Evolutionary conservation across 1,284 basidiomycete genomes (phyloP).

Genomic region (Lentinus polychrous): DNA sequence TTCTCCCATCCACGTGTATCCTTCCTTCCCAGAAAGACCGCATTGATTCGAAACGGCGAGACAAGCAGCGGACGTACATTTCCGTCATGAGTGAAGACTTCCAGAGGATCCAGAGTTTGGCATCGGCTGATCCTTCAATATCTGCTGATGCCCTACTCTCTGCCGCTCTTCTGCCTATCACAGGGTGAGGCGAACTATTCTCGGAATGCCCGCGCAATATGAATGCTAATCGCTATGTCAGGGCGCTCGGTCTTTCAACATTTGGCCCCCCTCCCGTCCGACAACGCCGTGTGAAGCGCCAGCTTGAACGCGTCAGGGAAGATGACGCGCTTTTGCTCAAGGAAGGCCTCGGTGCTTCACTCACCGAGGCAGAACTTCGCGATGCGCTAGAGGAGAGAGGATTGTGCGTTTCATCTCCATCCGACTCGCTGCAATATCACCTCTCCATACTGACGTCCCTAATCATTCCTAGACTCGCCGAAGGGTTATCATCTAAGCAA

Average conservation of each 20-base stretch:
- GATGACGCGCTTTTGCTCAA: slow-evolving; percentile 55
- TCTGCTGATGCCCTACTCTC: slow-evolving; percentile 17
- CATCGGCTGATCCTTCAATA: slow-evolving; percentile 27
- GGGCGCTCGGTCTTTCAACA: slow-evolving; percentile 52
- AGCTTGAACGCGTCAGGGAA: slow-evolving; percentile 42
- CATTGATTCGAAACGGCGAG: slow-evolving; percentile 56
- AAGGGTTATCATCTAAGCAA: slow-evolving; percentile 30
- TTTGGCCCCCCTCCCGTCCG: slow-evolving; percentile 47
- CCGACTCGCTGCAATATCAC: not conserved
- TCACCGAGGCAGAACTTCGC: slow-evolving; percentile 47
- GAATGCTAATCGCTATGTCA: slow-evolving; percentile 18
- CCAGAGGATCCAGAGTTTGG: slow-evolving; percentile 23
- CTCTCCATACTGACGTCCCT: not conserved
- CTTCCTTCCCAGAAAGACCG: slow-evolving; percentile 76
- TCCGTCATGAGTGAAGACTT: slow-evolving; percentile 26
- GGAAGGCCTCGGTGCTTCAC: slow-evolving; percentile 37
- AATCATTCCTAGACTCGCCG: slow-evolving; percentile 27
- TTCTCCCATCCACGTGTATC: slow-evolving; percentile 83
- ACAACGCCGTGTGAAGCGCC: slow-evolving; percentile 47
- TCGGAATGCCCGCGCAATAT: not conserved
- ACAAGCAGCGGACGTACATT: slow-evolving; percentile 37
- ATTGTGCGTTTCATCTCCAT: slow-evolving; percentile 43
- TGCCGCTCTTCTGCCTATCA: slow-evolving; percentile 20
- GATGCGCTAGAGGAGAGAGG: slow-evolving; percentile 68
- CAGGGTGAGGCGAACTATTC: slow-evolving; percentile 21